Percentiles rank a stretch among this genome's conserved stretches.
These are phyloP conservation scores for Cryphonectria carpinicola DNA, from an alignment of 2,329 filamentous ascomycete genomes.

Conservation along the genomic window DNA sequence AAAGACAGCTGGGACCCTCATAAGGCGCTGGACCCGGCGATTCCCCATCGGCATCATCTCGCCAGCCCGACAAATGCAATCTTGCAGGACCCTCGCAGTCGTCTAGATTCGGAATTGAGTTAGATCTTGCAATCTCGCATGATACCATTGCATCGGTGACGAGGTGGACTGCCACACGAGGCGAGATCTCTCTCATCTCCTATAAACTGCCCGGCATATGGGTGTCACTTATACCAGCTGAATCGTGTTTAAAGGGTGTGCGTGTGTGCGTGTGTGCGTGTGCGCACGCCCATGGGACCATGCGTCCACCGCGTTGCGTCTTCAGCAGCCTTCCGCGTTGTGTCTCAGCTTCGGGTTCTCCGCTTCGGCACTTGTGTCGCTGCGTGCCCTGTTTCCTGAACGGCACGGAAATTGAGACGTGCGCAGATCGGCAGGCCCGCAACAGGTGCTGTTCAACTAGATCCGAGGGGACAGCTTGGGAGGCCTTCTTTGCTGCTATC, in stretches of 20 bases:
- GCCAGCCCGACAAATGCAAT: constrained; percentile 4
- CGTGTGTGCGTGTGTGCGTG: background rate
- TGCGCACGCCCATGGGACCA: background rate
- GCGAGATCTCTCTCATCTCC: constrained; percentile 5
- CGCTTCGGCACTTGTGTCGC: background rate
- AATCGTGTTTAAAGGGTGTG: background rate
- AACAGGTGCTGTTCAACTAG: background rate
- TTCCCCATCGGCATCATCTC: constrained; percentile 15
- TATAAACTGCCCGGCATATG: background rate
- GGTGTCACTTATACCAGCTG: background rate
- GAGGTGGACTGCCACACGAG: constrained; percentile 1
- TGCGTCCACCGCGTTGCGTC: constrained; percentile 8
- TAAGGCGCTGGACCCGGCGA: background rate
- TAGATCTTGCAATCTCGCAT: constrained; percentile 16
- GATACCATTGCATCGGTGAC: background rate
- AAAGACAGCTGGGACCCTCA: background rate
- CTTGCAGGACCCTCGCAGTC: background rate
- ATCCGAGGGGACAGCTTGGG: background rate
- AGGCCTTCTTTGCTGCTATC: background rate
- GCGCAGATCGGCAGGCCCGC: constrained; percentile 6
- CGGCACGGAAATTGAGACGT: constrained; percentile 9
- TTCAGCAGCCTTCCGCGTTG: constrained; percentile 2
- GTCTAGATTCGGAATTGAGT: background rate
- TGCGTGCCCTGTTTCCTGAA: background rate
- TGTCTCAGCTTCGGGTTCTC: background rate